phyloP scores from a whole-genome alignment of 2,329 filamentous ascomycete species.

The Alternaria alternata region DNA sequence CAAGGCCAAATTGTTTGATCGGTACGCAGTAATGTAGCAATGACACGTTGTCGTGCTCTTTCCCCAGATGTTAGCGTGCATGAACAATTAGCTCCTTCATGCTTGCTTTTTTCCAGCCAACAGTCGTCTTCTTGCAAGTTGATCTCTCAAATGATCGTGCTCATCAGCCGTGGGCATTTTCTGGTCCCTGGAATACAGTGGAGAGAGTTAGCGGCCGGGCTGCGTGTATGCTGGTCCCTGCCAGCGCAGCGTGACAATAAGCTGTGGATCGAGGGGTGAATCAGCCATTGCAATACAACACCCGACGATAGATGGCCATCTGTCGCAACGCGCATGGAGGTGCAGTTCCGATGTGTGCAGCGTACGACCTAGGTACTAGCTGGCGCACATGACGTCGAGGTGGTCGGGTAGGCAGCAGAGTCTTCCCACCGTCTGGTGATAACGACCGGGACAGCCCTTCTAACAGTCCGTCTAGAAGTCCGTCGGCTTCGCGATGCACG shows the following conservation, averaged over 20 bases:
- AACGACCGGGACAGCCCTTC: constrained; percentile 23
- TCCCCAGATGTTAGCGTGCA: constrained; percentile 3
- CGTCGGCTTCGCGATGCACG: constrained; percentile 18
- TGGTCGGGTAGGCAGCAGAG: constrained; percentile 7
- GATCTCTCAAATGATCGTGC: constrained; percentile 7
- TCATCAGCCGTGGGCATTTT: constrained; percentile 10
- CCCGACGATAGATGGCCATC: constrained; percentile 5
- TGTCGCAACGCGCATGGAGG: constrained; percentile 2
- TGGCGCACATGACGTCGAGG: constrained; percentile 24
- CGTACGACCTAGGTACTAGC: background rate
- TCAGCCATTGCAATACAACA: background rate
- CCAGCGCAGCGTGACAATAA: constrained; percentile 13
- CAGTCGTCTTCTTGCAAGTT: background rate
- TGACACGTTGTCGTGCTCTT: background rate
- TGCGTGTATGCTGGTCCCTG: constrained; percentile 27
- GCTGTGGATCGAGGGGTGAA: background rate
- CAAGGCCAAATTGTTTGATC: background rate
- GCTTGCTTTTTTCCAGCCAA: constrained; percentile 1
- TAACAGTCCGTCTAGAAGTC: constrained; percentile 2
- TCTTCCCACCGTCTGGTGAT: constrained; percentile 27
- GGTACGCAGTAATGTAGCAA: background rate
- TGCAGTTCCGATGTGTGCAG: constrained; percentile 14
- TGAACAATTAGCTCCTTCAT: background rate
- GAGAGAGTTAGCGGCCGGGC: constrained; percentile 21
- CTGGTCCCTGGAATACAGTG: constrained; percentile 12